Base-by-base conservation (phyloP, 2,329 filamentous ascomycete genomes). In the Trichoderma harzianum region DNA sequence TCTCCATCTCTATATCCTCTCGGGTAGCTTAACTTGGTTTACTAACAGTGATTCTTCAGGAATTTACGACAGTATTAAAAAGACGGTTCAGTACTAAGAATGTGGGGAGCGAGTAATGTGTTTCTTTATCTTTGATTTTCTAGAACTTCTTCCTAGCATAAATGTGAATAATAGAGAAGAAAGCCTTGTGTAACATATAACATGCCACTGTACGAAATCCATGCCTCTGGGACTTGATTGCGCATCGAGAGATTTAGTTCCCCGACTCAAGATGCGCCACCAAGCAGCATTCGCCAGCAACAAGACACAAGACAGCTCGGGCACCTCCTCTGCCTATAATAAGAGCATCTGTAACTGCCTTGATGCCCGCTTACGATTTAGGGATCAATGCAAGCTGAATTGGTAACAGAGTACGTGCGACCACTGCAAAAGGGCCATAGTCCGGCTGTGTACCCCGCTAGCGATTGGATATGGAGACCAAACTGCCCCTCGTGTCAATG, bases 61-160 rank as follows among this genome's bases (percentile, higher is more conserved):
- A 78, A 86, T 93, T 76, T 93, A 92, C 73, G 91, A 93, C 76
- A 88, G 87, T 21, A 91, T 94, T 75, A 91, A 90, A 80, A 88
- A 86, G 76, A 86, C 89, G 1, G 78, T 93, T 68, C 84, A 91
- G 18, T 93, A 92, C 78, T 94, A 81, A 78, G 11, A 7, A 7
- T 10, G 16, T 32, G 28, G 28, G 18, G 24, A 28, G 32, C 58
- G 30, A 63, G 21, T n/a, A 39, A 58, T n/a, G 10, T 47, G 34
- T 63, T 34, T 61, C 47, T 66, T 53, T 61, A 32, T 62, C 36
- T 53, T 39, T 67, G 43, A 71, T 66, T 53, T 30, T 47, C 21
- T 69, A 69, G 43, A 64, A 14, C 16, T 70, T 21, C 32, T 39
- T 70, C 21, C 58, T 70, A 57, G 43, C 60, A 36, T 57, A 26